Base-by-base conservation (phyloP, 495 filamentous ascomycete genomes). In the Aspergillus biplanus region DNA sequence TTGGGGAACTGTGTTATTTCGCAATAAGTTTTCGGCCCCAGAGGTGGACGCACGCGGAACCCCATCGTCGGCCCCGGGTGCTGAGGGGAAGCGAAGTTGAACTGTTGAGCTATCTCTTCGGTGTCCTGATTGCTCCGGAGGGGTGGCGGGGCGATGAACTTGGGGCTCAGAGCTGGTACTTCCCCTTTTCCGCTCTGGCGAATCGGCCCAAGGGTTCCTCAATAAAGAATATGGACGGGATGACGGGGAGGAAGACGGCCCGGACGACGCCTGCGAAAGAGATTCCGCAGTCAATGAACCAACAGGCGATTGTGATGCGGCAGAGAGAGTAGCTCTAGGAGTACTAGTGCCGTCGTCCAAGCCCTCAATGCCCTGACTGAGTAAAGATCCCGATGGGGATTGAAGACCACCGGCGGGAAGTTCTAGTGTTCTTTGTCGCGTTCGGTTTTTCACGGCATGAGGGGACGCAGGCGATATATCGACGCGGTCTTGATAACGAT, bases 131-230 rank as follows among this genome's bases (percentile, higher is more conserved):
- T 72, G 69, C 8, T 50, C 56, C 2, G 73, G 72, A 35, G 77
- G 77, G 16, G 74, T 76, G 8, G 57, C 27, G 2, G 75, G 73
- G 13, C 70, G 71, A 33, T 69, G 68, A 32, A 71, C 54, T 50
- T 72, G 73, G 2, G 67, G 65, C 42, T 79, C 72, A 12, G 70
- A 69, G 31, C 63, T 59, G 4, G 69, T 39, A 3, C 67, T 64
- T 50, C 46, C 35, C 32, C 63, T 39, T 37, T 58, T 13, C n/a
- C 61, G 55, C 16, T 71, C 69, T 13, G 63, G 55, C 7, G 63
- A 64, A 21, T 77, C 71, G 27, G 69, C 75, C 79, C 79, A 82
- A 6, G 79, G 79, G 42, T 82, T 82, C 7, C 71, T 72, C 52
- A 76, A 71, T 8, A 73, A 73, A 31, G 79, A 79, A 6, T 57